Base-by-base conservation (phyloP, 1,284 basidiomycete genomes). In the Microbotryum intermedium region DNA sequence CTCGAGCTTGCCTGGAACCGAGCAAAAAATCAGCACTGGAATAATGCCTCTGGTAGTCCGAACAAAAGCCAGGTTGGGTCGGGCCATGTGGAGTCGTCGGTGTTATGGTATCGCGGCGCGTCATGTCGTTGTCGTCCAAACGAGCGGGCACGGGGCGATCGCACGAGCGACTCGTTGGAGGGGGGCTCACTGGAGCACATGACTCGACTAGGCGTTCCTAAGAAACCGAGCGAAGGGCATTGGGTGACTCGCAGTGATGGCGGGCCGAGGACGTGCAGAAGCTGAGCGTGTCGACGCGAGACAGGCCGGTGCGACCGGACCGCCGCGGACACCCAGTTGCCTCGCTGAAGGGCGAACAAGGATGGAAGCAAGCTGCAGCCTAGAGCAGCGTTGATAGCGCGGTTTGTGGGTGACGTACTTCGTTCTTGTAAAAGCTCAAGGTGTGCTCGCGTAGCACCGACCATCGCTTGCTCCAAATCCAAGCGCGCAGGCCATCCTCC, bases 391-490 rank as follows among this genome's bases (percentile, higher is more conserved):
- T 39, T 39, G 34, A 39, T 39, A 11, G 34, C 34, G 34, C 34
- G 34, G 34, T 18, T 21, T 8, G 21, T 9, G 21, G 44, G 0
- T 6, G 34, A 58, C 70, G 39, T 71, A 92, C 91, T 82, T 97
- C 92, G 72, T 84, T 90, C 80, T 94, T 97, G 76, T 92, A 89
- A 64, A 97, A 84, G 46, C 83, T 82, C 55, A 98, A 76, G 18
- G 84, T 82, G 71, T 84, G 82, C 64, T 91, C 89, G 69, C 85
- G 87, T 61, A 97, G 79, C 6, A 93, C 82, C 50, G 97, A 78
- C 87, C 88, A 97, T 72, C 90, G 87, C 72, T 88, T 84, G 74
- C 86, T 84, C 87, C 94, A 97, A 58, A 97, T 82, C 82, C 90
- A 93, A 66, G 87, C 90, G 18, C 89, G 83, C 66, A 95, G 82